Conservation (phyloP, 768 basidiomycete species). For the Hericium alpestre region DNA sequence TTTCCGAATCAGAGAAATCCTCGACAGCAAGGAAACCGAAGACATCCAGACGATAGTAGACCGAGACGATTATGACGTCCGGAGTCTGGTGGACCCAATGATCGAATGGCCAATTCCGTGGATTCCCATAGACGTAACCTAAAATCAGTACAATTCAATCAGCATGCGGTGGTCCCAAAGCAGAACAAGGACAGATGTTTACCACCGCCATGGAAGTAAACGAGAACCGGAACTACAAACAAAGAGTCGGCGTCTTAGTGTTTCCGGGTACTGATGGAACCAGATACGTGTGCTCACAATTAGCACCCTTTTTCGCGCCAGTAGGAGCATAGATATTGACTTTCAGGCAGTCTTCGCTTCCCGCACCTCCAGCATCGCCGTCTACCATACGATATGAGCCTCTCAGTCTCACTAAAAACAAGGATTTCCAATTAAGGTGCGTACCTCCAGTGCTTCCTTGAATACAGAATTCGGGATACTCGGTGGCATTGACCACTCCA, state of each 20-base stretch:
- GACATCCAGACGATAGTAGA: slow-evolving; percentile 54
- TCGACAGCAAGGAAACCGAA: slow-evolving; percentile 54
- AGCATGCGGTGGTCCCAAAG: not conserved
- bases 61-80: slow-evolving; percentile 51
- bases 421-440: slow-evolving; percentile 3
- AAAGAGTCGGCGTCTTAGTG: not conserved
- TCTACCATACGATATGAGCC: slow-evolving; percentile 18
- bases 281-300: slow-evolving; percentile 25
- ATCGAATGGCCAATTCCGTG: slow-evolving; percentile 56
- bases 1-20: slow-evolving; percentile 27
- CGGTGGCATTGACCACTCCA: slow-evolving; percentile 36
- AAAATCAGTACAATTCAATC: not conserved
- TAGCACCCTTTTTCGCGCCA: slow-evolving; percentile 33
- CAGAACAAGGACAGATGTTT: not conserved
- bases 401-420: not conserved
- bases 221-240: slow-evolving; percentile 24
- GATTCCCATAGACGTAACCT: slow-evolving; percentile 53
- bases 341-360: slow-evolving; percentile 58
- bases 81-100: slow-evolving; percentile 55
- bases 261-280: not conserved
- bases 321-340: slow-evolving; percentile 54
- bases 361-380: slow-evolving; percentile 51
- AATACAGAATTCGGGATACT: slow-evolving; percentile 48
- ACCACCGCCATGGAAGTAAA: slow-evolving; percentile 34
- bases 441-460: slow-evolving; percentile 44